phyloP scores from a whole-genome alignment of 2,329 filamentous ascomycete species.

The Coniella lustricola region DNA sequence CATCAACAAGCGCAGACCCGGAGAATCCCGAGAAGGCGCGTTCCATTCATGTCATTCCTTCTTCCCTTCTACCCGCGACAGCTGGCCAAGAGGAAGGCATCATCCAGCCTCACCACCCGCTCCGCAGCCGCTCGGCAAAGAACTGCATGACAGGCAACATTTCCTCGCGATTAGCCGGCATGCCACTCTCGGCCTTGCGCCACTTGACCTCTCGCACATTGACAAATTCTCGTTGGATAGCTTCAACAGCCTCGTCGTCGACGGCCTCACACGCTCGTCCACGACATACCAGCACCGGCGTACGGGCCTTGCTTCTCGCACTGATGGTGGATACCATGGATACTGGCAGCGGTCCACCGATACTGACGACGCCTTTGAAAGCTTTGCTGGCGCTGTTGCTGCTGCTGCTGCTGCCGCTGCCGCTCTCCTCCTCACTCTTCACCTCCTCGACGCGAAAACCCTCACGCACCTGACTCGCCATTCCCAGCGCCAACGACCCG shows the following conservation, averaged over 20 bases:
- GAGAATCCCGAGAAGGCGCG: not conserved
- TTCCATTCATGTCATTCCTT: not conserved
- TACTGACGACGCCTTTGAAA: conserved; percentile 43
- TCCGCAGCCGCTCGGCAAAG: conserved; percentile 56
- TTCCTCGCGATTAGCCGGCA: conserved; percentile 79
- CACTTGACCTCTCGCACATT: conserved; percentile 63
- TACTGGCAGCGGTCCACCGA: conserved; percentile 48
- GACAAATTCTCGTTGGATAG: conserved; percentile 58
- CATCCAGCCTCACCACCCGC: conserved; percentile 17
- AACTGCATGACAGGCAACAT: conserved; percentile 88
- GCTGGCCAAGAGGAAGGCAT: not conserved
- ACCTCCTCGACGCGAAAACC: conserved; percentile 17
- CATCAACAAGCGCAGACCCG: not conserved
- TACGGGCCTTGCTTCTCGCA: conserved; percentile 47
- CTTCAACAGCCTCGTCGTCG: conserved; percentile 55
- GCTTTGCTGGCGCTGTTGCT: conserved; percentile 11
- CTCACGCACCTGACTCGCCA: conserved; percentile 39
- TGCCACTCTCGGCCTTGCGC: conserved; percentile 64
- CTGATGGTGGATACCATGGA: conserved; percentile 43
- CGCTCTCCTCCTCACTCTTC: too few species aligned
- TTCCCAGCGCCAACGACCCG: conserved; percentile 52
- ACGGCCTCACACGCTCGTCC: conserved; percentile 39
- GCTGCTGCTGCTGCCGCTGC: conserved; percentile 10
- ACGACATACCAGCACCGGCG: conserved; percentile 56
- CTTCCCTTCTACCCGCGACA: not conserved